Conservation (phyloP, 345 rosid genomes). For the Fremontodendron californicum region DNA sequence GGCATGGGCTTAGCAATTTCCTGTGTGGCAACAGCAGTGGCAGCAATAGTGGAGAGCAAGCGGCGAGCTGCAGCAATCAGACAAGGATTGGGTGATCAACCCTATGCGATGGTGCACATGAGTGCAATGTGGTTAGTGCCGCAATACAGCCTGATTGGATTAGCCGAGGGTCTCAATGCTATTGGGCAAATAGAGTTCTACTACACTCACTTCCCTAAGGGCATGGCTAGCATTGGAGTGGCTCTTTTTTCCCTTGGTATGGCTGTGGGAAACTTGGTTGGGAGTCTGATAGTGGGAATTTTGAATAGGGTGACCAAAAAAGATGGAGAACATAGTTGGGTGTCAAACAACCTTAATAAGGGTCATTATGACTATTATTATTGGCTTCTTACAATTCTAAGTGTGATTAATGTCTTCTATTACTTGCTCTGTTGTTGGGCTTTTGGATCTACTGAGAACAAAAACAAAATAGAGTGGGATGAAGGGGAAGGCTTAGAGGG, state of each 20-base stretch:
- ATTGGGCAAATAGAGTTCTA: constrained; percentile 56
- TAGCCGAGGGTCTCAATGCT: constrained; percentile 43
- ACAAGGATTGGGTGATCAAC: constrained; percentile 25
- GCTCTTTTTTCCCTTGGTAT: constrained; percentile 33
- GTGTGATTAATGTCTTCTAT: constrained; percentile 38
- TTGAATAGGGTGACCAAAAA: constrained; percentile 17
- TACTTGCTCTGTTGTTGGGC: constrained; percentile 36
- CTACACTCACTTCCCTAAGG: constrained; percentile 50
- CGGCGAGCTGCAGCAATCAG: constrained; percentile 27
- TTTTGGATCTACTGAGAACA: constrained; percentile 32
- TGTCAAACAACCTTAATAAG: constrained; percentile 34
- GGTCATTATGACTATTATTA: constrained; percentile 54
- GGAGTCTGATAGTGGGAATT: constrained; percentile 32
- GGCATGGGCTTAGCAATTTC: constrained; percentile 42
- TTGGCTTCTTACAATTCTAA: constrained; percentile 38
- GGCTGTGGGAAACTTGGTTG: constrained; percentile 35
- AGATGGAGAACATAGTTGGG: constrained; percentile 38
- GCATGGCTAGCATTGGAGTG: constrained; percentile 48
- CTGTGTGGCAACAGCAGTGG: constrained; percentile 26
- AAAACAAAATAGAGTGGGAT: constrained; percentile 30
- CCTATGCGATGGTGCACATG: constrained; percentile 20
- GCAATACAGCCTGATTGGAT: constrained; percentile 37
- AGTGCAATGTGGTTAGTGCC: constrained; percentile 47
- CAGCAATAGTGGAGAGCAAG: constrained; percentile 37
- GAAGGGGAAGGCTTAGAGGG: constrained; percentile 11